phyloP scores from a whole-genome alignment of 768 basidiomycete genomes.

The Phanerochaete carnosa region DNA sequence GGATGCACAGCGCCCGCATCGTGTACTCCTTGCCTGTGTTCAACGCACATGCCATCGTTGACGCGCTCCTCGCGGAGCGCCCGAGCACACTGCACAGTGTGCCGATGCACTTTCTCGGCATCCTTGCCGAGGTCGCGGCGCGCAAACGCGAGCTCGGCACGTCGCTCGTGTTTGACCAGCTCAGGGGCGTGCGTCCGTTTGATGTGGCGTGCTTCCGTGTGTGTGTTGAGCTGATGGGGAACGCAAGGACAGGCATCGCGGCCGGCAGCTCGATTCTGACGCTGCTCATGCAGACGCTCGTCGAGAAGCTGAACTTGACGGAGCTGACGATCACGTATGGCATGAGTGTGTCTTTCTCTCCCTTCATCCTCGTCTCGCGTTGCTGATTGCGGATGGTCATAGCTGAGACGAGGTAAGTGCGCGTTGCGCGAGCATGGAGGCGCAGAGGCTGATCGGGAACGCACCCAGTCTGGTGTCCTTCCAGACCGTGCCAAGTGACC shows the following conservation, averaged over 20 bases:
- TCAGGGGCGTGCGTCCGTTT: constrained; percentile 56
- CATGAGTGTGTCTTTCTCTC: constrained; percentile 61
- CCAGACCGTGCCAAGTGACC: constrained; percentile 69
- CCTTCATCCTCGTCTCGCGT: neutral
- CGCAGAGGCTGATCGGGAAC: neutral
- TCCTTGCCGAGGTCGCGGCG: constrained; percentile 63
- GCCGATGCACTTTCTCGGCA: constrained; percentile 80
- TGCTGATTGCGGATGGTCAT: neutral
- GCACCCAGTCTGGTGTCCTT: constrained; percentile 71
- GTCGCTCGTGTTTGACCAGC: constrained; percentile 41
- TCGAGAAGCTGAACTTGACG: constrained; percentile 58
- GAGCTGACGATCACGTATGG: constrained; percentile 81
- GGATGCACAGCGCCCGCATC: constrained; percentile 69
- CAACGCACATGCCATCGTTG: constrained; percentile 63
- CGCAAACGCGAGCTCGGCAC: constrained; percentile 42
- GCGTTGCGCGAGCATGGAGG: neutral
- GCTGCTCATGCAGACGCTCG: constrained; percentile 72
- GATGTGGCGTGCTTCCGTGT: neutral
- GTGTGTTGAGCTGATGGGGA: neutral
- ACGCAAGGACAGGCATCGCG: constrained; percentile 79
- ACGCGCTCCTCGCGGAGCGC: constrained; percentile 59
- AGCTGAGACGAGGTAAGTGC: constrained; percentile 68
- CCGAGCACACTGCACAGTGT: constrained; percentile 84
- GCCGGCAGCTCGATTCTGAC: constrained; percentile 79
- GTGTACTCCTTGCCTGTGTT: constrained; percentile 72